Conservation (phyloP, 2,329 filamentous ascomycete species). For the Daldinia eschscholtzii region DNA sequence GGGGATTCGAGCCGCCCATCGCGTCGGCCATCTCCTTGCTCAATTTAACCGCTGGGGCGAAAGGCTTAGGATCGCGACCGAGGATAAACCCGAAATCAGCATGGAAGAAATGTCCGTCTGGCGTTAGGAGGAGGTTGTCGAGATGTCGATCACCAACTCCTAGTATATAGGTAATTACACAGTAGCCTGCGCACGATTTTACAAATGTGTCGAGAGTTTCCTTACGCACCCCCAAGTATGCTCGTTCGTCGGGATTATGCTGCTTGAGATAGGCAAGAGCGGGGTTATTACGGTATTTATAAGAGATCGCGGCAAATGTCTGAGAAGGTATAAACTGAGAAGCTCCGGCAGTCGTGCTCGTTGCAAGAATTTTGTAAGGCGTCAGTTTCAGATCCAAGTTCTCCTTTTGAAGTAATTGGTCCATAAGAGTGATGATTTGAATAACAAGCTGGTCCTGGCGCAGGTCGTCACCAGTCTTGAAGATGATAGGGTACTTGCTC, state of each 20-base stretch:
- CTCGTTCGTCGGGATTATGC: slow-evolving; percentile 87
- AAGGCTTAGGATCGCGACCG: slow-evolving; percentile 95
- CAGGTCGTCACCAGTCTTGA: slow-evolving; percentile 96
- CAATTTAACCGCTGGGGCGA: slow-evolving; percentile 96
- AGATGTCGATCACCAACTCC: slow-evolving; percentile 96
- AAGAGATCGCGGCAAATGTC: slow-evolving; percentile 83
- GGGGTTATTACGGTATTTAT: slow-evolving; percentile 80
- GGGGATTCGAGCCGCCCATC: slow-evolving; percentile 86
- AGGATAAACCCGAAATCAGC: slow-evolving; percentile 99
- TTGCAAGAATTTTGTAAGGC: slow-evolving; percentile 96
- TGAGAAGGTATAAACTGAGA: slow-evolving; percentile 94
- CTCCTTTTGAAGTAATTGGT: slow-evolving; percentile 93
- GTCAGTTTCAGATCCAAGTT: slow-evolving; percentile 95
- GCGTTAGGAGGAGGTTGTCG: slow-evolving; percentile 91
- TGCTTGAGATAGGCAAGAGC: slow-evolving; percentile 86
- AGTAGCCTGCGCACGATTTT: slow-evolving; percentile 96
- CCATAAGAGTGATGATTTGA: slow-evolving; percentile 97
- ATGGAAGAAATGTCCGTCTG: slow-evolving; percentile 96
- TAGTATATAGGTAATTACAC: slow-evolving; percentile 97
- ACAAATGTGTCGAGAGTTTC: slow-evolving; percentile 96
- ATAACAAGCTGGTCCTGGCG: slow-evolving; percentile 98
- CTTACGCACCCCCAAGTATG: slow-evolving; percentile 87
- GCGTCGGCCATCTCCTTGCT: slow-evolving; percentile 99
- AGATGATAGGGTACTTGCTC: slow-evolving; percentile 88
- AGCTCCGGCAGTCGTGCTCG: slow-evolving; percentile 87